Evolutionary conservation across 208 protist species (phyloP), one percentile per base, ranked within the genome.

Genomic region (Crithidia bombi): DNA sequence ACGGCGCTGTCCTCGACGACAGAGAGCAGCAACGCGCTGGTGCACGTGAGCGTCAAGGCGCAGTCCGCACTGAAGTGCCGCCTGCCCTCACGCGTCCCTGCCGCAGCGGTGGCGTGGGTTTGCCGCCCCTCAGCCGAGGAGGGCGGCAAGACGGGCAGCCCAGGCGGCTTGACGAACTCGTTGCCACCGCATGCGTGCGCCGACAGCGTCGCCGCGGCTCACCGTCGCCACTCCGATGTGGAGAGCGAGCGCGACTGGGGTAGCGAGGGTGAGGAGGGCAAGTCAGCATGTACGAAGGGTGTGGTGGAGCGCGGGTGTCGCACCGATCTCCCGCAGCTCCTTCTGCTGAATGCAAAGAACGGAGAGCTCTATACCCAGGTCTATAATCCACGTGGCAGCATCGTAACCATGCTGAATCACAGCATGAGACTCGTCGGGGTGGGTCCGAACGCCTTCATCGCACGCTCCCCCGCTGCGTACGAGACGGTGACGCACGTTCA

Each of bases 291-390:
- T 6, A 19, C 23, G 6, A 26, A 4, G 23, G 43, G 36, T 14
- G 72, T 67, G 6, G 39, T 71, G 33, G 55, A 69, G 32, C 49
- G 32, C n/a, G 88, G 83, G 30, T 58, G 66, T 25, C 75, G 77
- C 32, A 73, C 69, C 21, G 66, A 89, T 38, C 52, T 91, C 17
- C 79, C 82, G 2, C 70, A 75, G 35, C 33, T 91, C 56, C 55
- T 93, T 47, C 69, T 93, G 15, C 73, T 93, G 5, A 81, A 86
- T 65, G 41, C 57, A 4, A 69, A 78, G 19, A 82, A 83, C 50
- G 88, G 88, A 0, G 79, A 90, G 57, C 62, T 93, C 33, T 88
- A 93, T 72, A 51, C 73, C 33, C 88, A 91, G 70, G 83, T 88
- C 17, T 89, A 86, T 70, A 82, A 74, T 39, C 78, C 73, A 0